These are phyloP conservation scores for Gelatoporia subvermispora DNA, from an alignment of 768 basidiomycete species.

Conservation along the genomic window DNA sequence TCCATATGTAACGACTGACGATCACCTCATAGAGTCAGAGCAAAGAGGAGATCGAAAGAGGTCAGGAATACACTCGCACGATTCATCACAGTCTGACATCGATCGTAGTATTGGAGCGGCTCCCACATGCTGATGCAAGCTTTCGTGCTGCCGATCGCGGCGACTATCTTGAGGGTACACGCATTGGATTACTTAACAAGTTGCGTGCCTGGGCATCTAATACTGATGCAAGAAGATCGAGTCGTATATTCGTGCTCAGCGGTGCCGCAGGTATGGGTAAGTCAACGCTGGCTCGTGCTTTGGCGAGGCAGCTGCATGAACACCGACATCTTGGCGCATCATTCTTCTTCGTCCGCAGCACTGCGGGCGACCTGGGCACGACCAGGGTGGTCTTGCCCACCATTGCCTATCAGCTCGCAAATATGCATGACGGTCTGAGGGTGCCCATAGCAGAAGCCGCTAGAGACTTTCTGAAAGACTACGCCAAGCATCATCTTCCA, in stretches of 20 bases:
- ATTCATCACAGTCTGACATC: no score
- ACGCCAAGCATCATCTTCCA: background rate
- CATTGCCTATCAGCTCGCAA: slow-evolving; percentile 5
- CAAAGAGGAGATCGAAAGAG: no score
- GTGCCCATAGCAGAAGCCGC: no score
- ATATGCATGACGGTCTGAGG: background rate
- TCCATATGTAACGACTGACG: no score
- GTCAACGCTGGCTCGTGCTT: slow-evolving; percentile 4
- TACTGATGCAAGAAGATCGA: background rate
- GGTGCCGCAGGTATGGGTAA: slow-evolving; percentile 6
- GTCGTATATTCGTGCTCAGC: slow-evolving; percentile 9
- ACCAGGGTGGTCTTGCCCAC: slow-evolving; percentile 3
- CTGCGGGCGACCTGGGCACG: background rate
- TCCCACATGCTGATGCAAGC: no score
- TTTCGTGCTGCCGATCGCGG: no score
- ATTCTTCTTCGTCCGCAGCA: slow-evolving; percentile 8
- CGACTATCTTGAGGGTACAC: no score
- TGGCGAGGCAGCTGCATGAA: slow-evolving; percentile 1
- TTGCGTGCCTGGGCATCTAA: no score
- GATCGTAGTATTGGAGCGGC: no score
- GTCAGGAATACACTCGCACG: no score
- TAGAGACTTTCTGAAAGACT: background rate
- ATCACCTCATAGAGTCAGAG: no score
- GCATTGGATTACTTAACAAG: no score
- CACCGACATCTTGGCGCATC: slow-evolving; percentile 1